Conservation (phyloP, 768 basidiomycete species). For the Panus rudis region DNA sequence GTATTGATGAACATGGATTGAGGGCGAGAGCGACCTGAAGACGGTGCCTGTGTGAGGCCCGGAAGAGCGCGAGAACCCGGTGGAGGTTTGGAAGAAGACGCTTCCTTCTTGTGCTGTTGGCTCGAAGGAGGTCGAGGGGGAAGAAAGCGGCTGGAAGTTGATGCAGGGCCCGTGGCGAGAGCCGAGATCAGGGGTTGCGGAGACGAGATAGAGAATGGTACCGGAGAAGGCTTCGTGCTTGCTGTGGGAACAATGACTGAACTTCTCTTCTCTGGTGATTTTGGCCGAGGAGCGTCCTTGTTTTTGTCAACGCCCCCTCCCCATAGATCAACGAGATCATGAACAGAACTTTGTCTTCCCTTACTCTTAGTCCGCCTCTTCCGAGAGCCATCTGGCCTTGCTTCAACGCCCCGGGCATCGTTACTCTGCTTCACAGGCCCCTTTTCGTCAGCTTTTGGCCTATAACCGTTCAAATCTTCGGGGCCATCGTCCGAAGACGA, state of each 20-base stretch:
- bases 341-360: constrained; percentile 73
- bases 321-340: constrained; percentile 76
- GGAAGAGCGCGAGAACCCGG: constrained; percentile 10
- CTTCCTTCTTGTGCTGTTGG: constrained; percentile 27
- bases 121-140: constrained; percentile 13
- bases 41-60: constrained; percentile 12
- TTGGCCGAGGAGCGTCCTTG: constrained; percentile 7
- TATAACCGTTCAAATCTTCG: constrained; percentile 35
- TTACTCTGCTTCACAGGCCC: background rate
- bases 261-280: constrained; percentile 13
- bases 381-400: background rate
- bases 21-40: constrained; percentile 51
- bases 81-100: constrained; percentile 13
- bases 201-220: background rate
- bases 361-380: constrained; percentile 33
- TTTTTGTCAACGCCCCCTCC: constrained; percentile 44
- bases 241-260: constrained; percentile 19
- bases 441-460: constrained; percentile 15
- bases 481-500: constrained; percentile 54
- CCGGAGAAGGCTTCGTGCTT: constrained; percentile 12
- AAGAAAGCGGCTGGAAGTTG: constrained; percentile 1
- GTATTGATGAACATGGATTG: constrained; percentile 80
- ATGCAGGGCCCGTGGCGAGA: background rate
- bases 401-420: constrained; percentile 14
- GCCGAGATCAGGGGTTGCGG: background rate